Evolutionary conservation across 2,329 filamentous ascomycete genomes (phyloP).

Genomic region (Colletotrichum karsti): DNA sequence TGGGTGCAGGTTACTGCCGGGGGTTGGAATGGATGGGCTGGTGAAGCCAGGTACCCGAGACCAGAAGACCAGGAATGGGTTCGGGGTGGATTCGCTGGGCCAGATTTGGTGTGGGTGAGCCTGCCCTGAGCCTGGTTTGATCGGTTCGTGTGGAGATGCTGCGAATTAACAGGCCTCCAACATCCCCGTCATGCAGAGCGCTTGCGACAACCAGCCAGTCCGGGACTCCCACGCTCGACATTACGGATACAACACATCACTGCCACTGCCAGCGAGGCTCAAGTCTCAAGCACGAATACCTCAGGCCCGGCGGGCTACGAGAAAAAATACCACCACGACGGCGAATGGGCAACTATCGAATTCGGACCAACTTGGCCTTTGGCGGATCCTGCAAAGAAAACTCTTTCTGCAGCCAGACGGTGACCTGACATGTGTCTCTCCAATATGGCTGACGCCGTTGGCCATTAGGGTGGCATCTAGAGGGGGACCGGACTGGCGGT

Average conservation of each 20-base stretch:
- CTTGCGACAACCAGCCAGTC: constrained; percentile 10
- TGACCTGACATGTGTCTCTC: neutral
- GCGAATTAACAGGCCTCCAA: constrained; percentile 8
- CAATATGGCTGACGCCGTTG: neutral
- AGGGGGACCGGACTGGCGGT: neutral
- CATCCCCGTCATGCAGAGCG: constrained; percentile 14
- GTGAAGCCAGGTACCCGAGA: constrained; percentile 23
- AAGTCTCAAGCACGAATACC: neutral
- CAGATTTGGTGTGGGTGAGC: neutral
- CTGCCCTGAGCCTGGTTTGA: neutral
- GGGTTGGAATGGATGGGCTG: constrained; percentile 1
- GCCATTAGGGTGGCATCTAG: neutral
- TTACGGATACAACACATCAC: neutral
- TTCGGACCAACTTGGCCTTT: neutral
- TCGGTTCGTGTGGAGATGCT: constrained; percentile 20
- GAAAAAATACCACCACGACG: constrained; percentile 9
- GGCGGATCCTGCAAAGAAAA: no score
- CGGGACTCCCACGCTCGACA: neutral
- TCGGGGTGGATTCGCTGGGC: neutral
- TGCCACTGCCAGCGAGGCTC: no score
- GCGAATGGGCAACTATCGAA: constrained; percentile 10
- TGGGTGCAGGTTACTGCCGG: neutral
- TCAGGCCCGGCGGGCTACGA: neutral
- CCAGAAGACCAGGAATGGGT: constrained; percentile 8
- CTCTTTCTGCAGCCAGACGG: neutral